A percentile compares a stretch with the other conserved stretches of the same genome.
These are phyloP conservation scores for Neofusicoccum sp. DNA, from an alignment of 2,329 filamentous ascomycete genomes.

Conservation along the genomic window DNA sequence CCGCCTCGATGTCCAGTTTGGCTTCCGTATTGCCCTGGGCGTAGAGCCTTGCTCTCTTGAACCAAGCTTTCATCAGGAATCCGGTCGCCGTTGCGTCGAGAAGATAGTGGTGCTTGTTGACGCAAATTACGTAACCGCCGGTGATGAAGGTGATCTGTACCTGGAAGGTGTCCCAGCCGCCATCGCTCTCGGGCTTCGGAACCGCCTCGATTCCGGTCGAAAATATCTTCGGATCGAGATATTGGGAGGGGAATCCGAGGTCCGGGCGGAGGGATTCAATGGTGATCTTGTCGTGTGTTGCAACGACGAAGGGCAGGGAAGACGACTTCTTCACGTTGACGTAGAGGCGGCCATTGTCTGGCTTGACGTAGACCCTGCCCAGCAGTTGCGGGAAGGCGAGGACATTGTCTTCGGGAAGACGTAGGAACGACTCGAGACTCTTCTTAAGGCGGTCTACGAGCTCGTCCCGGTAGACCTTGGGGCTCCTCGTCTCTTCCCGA, in stretches of 20 bases:
- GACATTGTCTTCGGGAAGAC: background rate
- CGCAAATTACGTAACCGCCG: background rate
- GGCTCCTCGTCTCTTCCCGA: background rate
- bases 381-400: background rate
- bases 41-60: background rate
- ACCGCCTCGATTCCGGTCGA: background rate
- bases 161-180: background rate
- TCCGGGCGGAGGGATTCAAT: background rate
- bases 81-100: background rate
- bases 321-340: background rate
- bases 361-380: background rate
- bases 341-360: background rate
- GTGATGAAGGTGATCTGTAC: conserved; percentile 2
- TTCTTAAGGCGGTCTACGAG: background rate
- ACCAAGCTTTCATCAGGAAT: conserved; percentile 3
- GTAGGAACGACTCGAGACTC: background rate
- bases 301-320: background rate
- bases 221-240: background rate
- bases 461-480: background rate
- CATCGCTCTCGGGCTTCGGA: background rate
- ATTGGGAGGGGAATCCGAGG: background rate
- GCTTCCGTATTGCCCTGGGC: background rate
- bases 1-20: background rate
- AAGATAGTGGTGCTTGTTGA: conserved; percentile 5
- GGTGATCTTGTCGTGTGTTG: background rate